Evolutionary conservation across 805 yeast species (phyloP).

Genomic region (Candida ulmi): DNA sequence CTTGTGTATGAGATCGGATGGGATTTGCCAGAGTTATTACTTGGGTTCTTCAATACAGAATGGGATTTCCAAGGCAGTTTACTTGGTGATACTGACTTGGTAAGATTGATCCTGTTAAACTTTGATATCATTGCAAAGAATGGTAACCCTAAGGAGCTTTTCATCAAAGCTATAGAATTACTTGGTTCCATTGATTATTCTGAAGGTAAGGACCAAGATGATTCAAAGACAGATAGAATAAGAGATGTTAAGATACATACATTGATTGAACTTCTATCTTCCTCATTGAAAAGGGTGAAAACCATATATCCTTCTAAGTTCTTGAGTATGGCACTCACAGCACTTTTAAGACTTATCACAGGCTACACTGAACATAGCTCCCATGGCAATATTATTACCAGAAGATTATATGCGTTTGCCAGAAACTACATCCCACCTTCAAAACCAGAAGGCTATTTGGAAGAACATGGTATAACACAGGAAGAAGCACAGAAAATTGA

Average conservation of each 20-base stretch:
- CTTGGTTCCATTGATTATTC: constrained; percentile 32
- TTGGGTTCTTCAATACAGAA: constrained; percentile 43
- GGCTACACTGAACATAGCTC: constrained; percentile 30
- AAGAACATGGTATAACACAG: constrained; percentile 20
- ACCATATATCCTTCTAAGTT: constrained; percentile 79
- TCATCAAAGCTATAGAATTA: constrained; percentile 66
- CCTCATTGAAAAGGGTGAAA: constrained; percentile 53
- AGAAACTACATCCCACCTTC: constrained; percentile 52
- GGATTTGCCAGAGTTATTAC: constrained; percentile 76
- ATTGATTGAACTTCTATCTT: constrained; percentile 56
- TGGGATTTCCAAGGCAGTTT: constrained; percentile 39
- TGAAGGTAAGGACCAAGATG: background rate
- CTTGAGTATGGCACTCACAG: constrained; percentile 58
- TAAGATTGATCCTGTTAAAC: constrained; percentile 32
- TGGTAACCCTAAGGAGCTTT: constrained; percentile 80
- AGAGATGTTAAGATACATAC: constrained; percentile 52
- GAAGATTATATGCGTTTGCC: constrained; percentile 59
- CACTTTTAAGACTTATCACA: constrained; percentile 48
- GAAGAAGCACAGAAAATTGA: constrained; percentile 36
- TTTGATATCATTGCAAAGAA: constrained; percentile 59
- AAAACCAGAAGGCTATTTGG: constrained; percentile 34
- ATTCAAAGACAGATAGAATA: constrained; percentile 8
- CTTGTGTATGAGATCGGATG: constrained; percentile 73
- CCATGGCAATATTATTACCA: constrained; percentile 39
- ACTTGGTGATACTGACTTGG: constrained; percentile 13